Conservation (phyloP, 768 basidiomycete species). For the Xerocomellus amylosporus region DNA sequence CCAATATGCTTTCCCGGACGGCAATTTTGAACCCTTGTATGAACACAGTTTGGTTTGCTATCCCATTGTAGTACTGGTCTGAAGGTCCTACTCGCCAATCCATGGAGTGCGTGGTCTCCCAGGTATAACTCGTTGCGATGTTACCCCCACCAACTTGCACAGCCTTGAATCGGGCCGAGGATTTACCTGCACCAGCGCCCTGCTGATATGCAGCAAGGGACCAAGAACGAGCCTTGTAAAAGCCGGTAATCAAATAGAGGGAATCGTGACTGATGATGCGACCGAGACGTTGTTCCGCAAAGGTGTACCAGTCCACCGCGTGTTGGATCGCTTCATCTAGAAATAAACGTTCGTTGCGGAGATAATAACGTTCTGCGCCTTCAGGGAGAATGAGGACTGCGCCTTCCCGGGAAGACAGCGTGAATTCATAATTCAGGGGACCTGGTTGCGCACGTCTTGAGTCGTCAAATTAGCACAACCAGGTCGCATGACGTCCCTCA, state of each 20-base stretch:
- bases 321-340: constrained; percentile 19
- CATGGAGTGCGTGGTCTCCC: constrained; percentile 11
- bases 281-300: constrained; percentile 20
- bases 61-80: constrained; percentile 1
- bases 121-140: constrained; percentile 10
- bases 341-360: constrained; percentile 23
- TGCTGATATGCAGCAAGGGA: constrained; percentile 23
- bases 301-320: constrained; percentile 29
- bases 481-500: background rate
- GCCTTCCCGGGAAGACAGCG: constrained; percentile 23
- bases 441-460: background rate
- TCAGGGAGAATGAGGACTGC: constrained; percentile 34
- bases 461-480: background rate
- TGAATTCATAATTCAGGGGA: constrained; percentile 12
- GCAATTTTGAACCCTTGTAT: constrained; percentile 21
- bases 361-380: constrained; percentile 24
- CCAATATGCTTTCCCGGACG: background rate
- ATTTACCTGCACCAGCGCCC: background rate
- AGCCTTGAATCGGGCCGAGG: constrained; percentile 13
- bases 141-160: constrained; percentile 10
- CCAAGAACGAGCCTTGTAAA: constrained; percentile 22
- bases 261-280: constrained; percentile 20
- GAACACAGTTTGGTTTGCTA: constrained; percentile 22
- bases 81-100: constrained; percentile 8
- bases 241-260: constrained; percentile 24